Percentiles rank a stretch among this genome's conserved stretches.
These are phyloP conservation scores for Sphaceloma murrayae DNA, from an alignment of 2,329 filamentous ascomycete species.

Conservation along the genomic window DNA sequence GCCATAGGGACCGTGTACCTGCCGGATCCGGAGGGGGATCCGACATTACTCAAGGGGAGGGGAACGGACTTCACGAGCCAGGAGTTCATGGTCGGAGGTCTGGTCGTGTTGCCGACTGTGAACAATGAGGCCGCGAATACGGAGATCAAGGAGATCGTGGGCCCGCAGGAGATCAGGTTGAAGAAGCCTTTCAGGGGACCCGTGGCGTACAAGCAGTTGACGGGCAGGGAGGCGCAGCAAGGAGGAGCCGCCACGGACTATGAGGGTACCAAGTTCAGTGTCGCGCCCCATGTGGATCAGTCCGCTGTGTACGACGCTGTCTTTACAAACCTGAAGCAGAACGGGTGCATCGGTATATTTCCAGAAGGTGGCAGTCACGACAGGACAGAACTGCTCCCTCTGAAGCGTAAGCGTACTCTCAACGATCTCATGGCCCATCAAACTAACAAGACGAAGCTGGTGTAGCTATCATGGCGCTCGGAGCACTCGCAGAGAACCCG, in stretches of 20 bases:
- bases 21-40: constrained; percentile 76
- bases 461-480: constrained; percentile 95
- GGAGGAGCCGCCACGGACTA: constrained; percentile 58
- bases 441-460: constrained; percentile 61
- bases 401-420: constrained; percentile 68
- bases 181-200: constrained; percentile 80
- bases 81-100: constrained; percentile 62
- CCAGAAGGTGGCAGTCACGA: constrained; percentile 95
- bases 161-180: constrained; percentile 69
- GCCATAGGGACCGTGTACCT: constrained; percentile 75
- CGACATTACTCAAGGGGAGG: constrained; percentile 67
- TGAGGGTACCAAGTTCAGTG: constrained; percentile 71
- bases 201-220: constrained; percentile 69
- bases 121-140: constrained; percentile 72
- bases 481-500: constrained; percentile 74
- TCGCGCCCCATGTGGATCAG: constrained; percentile 89
- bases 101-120: constrained; percentile 76
- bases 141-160: constrained; percentile 72
- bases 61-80: constrained; percentile 69
- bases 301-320: constrained; percentile 89
- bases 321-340: constrained; percentile 68
- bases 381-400: constrained; percentile 76
- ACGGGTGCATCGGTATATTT: constrained; percentile 92
- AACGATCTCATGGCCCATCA: too few species aligned
- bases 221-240: constrained; percentile 49